Evolutionary conservation across 2,329 filamentous ascomycete species (phyloP).

Genomic region (Cordyceps farinosa): DNA sequence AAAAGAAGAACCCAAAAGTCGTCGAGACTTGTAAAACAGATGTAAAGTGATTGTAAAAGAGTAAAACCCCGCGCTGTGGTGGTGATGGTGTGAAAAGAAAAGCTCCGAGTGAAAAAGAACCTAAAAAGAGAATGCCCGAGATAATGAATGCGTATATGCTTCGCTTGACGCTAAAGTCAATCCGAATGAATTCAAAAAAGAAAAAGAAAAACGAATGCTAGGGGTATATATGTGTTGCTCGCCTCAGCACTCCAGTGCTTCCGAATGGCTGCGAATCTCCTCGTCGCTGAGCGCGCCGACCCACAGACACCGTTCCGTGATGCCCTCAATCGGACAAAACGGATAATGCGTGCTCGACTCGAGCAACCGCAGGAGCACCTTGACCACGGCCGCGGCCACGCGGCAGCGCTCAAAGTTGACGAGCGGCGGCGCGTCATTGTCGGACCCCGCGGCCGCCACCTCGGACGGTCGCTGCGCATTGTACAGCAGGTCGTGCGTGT

Average conservation of each 20-base stretch:
- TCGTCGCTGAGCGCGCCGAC: constrained; percentile 71
- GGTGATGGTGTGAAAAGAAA: neutral
- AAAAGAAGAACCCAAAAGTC: neutral
- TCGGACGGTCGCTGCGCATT: constrained; percentile 76
- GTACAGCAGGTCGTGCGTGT: constrained; percentile 79
- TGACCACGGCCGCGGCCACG: constrained; percentile 71
- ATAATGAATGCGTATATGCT: constrained; percentile 5
- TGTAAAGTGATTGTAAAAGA: neutral
- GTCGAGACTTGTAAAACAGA: neutral
- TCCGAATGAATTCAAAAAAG: neutral
- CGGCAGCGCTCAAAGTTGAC: constrained; percentile 83
- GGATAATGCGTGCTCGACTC: constrained; percentile 73
- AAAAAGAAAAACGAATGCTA: neutral
- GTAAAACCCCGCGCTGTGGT: neutral
- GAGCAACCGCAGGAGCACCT: constrained; percentile 72
- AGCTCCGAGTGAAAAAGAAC: neutral
- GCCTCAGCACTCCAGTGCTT: constrained; percentile 41
- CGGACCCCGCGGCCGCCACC: constrained; percentile 59
- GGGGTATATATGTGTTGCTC: neutral
- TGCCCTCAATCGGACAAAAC: constrained; percentile 71
- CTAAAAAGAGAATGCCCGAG: neutral
- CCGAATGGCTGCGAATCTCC: constrained; percentile 61
- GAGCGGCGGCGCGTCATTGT: constrained; percentile 56
- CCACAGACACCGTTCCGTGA: constrained; percentile 81
- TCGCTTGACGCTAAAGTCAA: neutral